A percentile compares a stretch with the other conserved stretches of the same genome.
Conservation (phyloP, 352 stramenopile genomes). For the Pythium folliculosum region DNA sequence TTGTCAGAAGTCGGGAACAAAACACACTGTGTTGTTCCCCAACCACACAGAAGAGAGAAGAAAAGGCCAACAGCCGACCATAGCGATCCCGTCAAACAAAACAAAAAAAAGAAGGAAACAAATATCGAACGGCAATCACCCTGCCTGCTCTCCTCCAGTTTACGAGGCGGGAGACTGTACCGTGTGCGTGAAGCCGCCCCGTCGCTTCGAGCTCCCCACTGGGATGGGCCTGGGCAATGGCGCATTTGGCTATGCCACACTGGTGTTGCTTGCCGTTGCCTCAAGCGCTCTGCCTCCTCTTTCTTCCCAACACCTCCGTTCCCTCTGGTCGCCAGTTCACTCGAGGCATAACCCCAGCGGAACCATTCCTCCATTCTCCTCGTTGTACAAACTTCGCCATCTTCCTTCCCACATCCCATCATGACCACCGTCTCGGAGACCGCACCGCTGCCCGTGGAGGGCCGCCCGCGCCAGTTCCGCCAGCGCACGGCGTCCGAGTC, state of each 20-base stretch:
- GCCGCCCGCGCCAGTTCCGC: slow-evolving; percentile 5
- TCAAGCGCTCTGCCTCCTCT: not conserved
- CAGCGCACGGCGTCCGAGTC: slow-evolving; percentile 5
- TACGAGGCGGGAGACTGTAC: not conserved
- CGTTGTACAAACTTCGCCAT: not conserved
- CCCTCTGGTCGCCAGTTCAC: not conserved
- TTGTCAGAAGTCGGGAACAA: not conserved
- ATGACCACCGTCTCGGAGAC: slow-evolving; percentile 5
- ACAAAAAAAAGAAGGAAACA: not conserved
- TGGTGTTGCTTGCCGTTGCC: not conserved
- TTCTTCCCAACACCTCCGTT: not conserved
- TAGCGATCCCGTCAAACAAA: not conserved
- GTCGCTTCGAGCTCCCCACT: not conserved
- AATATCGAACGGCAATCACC: not conserved
- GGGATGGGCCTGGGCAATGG: not conserved
- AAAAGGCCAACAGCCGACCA: not conserved
- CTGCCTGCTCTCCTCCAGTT: not conserved
- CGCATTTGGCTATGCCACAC: not conserved
- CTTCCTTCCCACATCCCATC: not conserved
- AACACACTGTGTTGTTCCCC: too few species aligned
- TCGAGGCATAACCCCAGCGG: too few species aligned
- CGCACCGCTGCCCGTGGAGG: not conserved
- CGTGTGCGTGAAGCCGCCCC: not conserved
- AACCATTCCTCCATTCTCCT: not conserved
- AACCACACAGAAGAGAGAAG: not conserved